Evolutionary conservation across 345 rosid genomes (phyloP), one percentile per base, ranked within the genome.

Genomic region (Syzygium jambos): DNA sequence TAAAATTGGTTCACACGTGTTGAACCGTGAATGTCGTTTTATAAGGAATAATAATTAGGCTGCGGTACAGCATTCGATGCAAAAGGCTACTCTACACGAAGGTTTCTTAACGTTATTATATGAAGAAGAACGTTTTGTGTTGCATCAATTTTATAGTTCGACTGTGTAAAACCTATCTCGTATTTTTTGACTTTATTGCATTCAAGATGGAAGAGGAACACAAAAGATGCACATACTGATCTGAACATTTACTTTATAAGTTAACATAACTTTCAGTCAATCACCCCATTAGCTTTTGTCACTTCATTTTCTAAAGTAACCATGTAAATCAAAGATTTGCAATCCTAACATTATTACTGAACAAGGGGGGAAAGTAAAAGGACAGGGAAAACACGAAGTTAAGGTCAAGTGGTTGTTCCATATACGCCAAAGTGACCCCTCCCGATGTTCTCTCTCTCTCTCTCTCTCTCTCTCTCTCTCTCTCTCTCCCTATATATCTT

Each of bases 361-460:
- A 73, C 9, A 87, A 85, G 52, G 55, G 52, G 55, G 41, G 87
- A 59, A 83, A 89, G 51, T 22, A 84, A 22, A 21, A 34, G 52
- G 80, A 85, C 80, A 51, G 38, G 54, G 52, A 80, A 52, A 84
- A 30, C 87, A 55, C 43, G 68, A 65, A 41, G 16, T 34, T 25
- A 82, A 65, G 51, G 16, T 34, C 15, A 82, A 57, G 11, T 52
- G 55, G 29, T 34, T 30, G 86, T 38, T 73, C 52, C 73, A 51
- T 80, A 73, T 88, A 87, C 88, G 86, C 43, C 88, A 30, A 68
- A 87, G 84, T 87, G 77, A 84, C 88, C 88, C 52, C 51, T 56
- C 89, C 92, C 90, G 90, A 92, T 88, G 91, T 88, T 52, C 87
- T 9, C 59, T 54, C 57, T 78, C 61, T 19, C 86, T 57, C 84